Conservation (phyloP, 352 stramenopile species). For the Vaucheria bursata region DNA sequence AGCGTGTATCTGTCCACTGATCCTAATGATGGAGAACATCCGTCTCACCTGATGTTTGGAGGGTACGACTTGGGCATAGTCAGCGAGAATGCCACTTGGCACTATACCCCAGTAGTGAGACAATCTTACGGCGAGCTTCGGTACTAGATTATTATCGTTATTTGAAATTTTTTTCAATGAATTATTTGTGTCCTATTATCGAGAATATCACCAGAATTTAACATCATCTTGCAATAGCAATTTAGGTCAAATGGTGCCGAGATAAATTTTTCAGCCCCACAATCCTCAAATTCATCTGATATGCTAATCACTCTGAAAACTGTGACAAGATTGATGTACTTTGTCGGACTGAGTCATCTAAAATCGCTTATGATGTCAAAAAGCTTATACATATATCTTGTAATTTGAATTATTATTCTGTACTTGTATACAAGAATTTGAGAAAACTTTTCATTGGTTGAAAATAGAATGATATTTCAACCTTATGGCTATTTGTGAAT, state of each 20-base stretch:
- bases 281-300: too few species aligned
- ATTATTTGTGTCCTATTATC: slow-evolving; percentile 48
- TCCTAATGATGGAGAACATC: slow-evolving; percentile 51
- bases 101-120: slow-evolving; percentile 70
- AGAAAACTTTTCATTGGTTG: too few species aligned
- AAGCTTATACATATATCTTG: too few species aligned
- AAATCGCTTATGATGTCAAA: too few species aligned
- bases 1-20: slow-evolving; percentile 71
- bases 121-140: slow-evolving; percentile 48
- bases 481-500: not conserved
- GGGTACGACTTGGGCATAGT: slow-evolving; percentile 70
- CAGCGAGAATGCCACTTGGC: slow-evolving; percentile 66
- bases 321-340: too few species aligned
- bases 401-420: too few species aligned
- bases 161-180: too few species aligned
- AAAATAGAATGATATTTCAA: too few species aligned
- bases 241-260: not conserved
- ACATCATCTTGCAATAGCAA: not conserved
- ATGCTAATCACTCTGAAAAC: too few species aligned
- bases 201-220: slow-evolving; percentile 8
- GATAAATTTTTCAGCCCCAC: too few species aligned
- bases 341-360: too few species aligned
- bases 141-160: slow-evolving; percentile 70
- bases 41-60: slow-evolving; percentile 68
- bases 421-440: too few species aligned